Evolutionary conservation across 768 basidiomycete species (phyloP).

Genomic region (Mycena polygramma): DNA sequence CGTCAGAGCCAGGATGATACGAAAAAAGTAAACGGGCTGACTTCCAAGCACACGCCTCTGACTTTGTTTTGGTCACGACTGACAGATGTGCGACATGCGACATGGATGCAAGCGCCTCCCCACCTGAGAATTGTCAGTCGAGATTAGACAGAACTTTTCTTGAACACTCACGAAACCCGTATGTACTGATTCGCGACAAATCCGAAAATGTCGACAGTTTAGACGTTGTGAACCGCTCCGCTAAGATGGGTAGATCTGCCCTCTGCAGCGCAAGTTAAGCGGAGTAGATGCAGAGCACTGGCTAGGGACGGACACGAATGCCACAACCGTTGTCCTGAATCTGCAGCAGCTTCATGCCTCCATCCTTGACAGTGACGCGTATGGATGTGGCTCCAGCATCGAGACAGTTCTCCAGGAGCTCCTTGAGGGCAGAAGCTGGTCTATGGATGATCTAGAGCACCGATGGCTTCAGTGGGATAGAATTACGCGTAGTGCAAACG

Average conservation of each 20-base stretch:
- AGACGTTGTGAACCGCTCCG: constrained; percentile 95
- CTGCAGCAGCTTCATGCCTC: constrained; percentile 93
- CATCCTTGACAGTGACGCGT: constrained; percentile 92
- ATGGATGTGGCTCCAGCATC: constrained; percentile 93
- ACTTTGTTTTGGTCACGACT: constrained; percentile 92
- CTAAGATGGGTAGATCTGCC: constrained; percentile 89
- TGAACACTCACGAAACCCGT: constrained; percentile 83
- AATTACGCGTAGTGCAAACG: neutral
- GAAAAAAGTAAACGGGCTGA: constrained; percentile 56
- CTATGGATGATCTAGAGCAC: constrained; percentile 81
- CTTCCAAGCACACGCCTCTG: constrained; percentile 93
- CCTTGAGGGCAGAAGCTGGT: constrained; percentile 95
- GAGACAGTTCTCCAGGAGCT: constrained; percentile 94
- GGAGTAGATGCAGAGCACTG: neutral
- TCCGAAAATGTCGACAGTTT: constrained; percentile 92
- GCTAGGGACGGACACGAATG: constrained; percentile 74
- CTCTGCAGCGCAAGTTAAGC: constrained; percentile 62
- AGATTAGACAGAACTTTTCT: neutral
- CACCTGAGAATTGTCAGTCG: constrained; percentile 12
- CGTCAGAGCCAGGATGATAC: neutral
- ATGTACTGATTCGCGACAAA: constrained; percentile 85
- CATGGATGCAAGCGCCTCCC: constrained; percentile 96
- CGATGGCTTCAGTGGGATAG: neutral
- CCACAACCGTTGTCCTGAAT: constrained; percentile 98
- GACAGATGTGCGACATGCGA: constrained; percentile 93